These are phyloP conservation scores for Diplogelasinospora grovesii DNA, from an alignment of 495 filamentous ascomycete genomes.

Conservation along the genomic window DNA sequence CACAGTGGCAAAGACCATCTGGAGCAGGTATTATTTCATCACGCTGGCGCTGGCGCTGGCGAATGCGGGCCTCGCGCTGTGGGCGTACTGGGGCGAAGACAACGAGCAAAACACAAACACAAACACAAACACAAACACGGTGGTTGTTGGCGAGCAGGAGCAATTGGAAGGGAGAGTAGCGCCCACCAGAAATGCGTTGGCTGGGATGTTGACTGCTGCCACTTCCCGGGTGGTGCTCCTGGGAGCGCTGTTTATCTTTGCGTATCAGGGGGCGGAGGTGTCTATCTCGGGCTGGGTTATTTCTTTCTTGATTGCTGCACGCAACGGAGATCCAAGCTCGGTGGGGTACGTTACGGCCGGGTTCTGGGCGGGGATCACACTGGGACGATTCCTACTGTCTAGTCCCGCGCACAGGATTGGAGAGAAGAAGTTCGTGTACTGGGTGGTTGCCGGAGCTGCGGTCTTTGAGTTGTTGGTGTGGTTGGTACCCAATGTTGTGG, in stretches of 20 bases:
- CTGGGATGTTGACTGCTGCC: constrained; percentile 35
- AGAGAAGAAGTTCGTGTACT: constrained; percentile 59
- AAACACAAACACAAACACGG: neutral
- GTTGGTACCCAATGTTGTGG: constrained; percentile 65
- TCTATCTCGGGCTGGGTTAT: constrained; percentile 78
- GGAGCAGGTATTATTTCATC: constrained; percentile 58
- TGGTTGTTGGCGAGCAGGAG: neutral
- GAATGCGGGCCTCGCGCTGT: constrained; percentile 43
- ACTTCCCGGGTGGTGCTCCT: constrained; percentile 57
- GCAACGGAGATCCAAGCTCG: constrained; percentile 54
- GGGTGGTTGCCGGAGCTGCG: constrained; percentile 51
- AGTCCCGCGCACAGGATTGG: constrained; percentile 57
- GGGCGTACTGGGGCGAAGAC: constrained; percentile 54
- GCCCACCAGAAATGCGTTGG: constrained; percentile 2
- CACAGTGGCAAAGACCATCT: constrained; percentile 35
- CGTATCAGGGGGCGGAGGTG: constrained; percentile 75
- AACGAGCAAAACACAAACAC: constrained; percentile 26
- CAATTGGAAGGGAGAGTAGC: constrained; percentile 5
- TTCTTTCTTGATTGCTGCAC: constrained; percentile 65
- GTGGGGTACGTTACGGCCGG: constrained; percentile 79
- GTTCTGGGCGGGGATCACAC: constrained; percentile 76
- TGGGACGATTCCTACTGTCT: constrained; percentile 63
- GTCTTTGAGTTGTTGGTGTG: constrained; percentile 67
- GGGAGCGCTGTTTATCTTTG: constrained; percentile 71
- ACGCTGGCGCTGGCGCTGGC: constrained; percentile 43